Evolutionary conservation across 495 filamentous ascomycete species (phyloP).

Genomic region (Collariella sp.): DNA sequence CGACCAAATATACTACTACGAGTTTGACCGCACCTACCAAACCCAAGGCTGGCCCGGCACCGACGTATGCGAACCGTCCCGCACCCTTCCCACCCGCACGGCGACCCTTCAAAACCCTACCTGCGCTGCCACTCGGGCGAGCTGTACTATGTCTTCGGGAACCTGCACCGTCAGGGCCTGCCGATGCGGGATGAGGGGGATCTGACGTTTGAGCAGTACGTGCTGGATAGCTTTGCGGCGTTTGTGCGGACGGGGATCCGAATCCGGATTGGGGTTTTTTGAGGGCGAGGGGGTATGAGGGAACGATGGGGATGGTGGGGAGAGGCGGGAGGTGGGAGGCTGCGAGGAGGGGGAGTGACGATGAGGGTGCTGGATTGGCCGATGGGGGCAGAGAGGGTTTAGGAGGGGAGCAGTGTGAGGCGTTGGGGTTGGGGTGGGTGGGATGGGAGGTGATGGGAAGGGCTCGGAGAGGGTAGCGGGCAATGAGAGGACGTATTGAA

Average conservation of each 20-base stretch:
- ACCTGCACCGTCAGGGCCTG: constrained; percentile 30
- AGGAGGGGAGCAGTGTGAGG: constrained; percentile 29
- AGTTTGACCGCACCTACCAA: constrained; percentile 49
- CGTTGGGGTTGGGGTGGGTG: constrained; percentile 25
- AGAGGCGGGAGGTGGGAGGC: constrained; percentile 25
- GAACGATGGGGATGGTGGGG: constrained; percentile 12
- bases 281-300: constrained; percentile 25
- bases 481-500: no score
- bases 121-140: constrained; percentile 31
- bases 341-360: constrained; percentile 16
- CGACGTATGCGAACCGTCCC: constrained; percentile 39
- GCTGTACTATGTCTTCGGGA: constrained; percentile 33
- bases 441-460: constrained; percentile 10
- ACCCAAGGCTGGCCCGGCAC: constrained; percentile 37
- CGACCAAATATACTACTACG: constrained; percentile 36
- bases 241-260: constrained; percentile 33
- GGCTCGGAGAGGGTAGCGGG: no score
- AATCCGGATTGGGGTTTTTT: constrained; percentile 28
- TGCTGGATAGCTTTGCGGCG: constrained; percentile 29
- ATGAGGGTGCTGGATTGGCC: constrained; percentile 34
- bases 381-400: constrained; percentile 13
- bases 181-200: constrained; percentile 32
- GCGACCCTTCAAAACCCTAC: constrained; percentile 36
- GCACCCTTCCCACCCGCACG: constrained; percentile 27
- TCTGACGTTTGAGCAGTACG: constrained; percentile 28